Evolutionary conservation across 306 rosid genomes (phyloP).

Genomic region (Sicyos baderoa): DNA sequence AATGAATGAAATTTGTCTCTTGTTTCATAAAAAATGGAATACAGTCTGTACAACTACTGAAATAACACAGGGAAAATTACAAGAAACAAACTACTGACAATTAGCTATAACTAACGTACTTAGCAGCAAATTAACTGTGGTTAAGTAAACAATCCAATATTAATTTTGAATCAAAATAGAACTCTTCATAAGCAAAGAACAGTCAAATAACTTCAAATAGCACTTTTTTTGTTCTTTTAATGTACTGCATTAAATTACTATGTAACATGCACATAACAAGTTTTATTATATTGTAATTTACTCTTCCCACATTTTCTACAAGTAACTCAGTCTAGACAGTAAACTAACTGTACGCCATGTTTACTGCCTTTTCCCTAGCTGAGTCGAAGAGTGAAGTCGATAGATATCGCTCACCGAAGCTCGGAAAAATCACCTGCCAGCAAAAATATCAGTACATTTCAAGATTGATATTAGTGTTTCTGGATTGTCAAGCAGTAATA

Average conservation of each 20-base stretch:
- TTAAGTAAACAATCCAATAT: too few species aligned
- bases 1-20: too few species aligned
- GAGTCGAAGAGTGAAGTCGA: conserved; percentile 56
- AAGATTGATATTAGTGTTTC: not conserved
- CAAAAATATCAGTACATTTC: not conserved
- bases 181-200: not conserved
- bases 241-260: not conserved
- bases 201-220: not conserved
- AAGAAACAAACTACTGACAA: too few species aligned
- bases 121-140: too few species aligned
- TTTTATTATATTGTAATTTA: not conserved
- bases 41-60: too few species aligned
- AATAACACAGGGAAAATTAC: too few species aligned
- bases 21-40: too few species aligned
- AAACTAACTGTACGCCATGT: conserved; percentile 27
- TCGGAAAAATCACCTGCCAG: conserved; percentile 52
- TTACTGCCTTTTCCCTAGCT: conserved; percentile 45
- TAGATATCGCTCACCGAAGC: conserved; percentile 62
- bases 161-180: not conserved
- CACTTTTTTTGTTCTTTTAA: not conserved
- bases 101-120: too few species aligned
- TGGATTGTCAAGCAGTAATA: not conserved
- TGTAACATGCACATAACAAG: not conserved
- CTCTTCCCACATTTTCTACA: not conserved
- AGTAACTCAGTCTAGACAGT: not conserved